A percentile compares a stretch with the other conserved stretches of the same genome.
phyloP scores from a whole-genome alignment of 495 filamentous ascomycete genomes.

The Alectoria sarmentosa region DNA sequence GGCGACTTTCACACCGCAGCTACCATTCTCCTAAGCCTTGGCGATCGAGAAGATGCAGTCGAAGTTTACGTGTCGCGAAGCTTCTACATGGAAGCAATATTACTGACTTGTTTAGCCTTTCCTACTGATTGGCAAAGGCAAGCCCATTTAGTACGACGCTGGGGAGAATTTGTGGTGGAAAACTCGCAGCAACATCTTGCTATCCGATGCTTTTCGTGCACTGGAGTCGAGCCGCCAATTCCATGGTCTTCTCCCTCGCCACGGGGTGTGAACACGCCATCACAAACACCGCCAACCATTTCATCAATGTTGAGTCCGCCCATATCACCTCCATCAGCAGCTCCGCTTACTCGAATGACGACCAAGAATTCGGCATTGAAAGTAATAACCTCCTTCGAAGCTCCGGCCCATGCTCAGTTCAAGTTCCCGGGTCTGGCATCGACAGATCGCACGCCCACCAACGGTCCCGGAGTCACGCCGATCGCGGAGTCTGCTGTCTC shows the following conservation, averaged over 20 bases:
- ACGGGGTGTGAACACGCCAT: slow-evolving; percentile 41
- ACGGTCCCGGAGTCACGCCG: slow-evolving; percentile 71
- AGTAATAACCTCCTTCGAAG: slow-evolving; percentile 81
- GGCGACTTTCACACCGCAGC: slow-evolving; percentile 89
- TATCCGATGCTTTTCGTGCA: slow-evolving; percentile 85
- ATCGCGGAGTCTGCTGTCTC: slow-evolving; percentile 89
- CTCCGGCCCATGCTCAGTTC: slow-evolving; percentile 46
- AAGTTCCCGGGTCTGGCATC: slow-evolving; percentile 60
- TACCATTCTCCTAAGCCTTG: slow-evolving; percentile 84
- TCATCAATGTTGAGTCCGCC: slow-evolving; percentile 53
- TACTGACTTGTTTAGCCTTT: slow-evolving; percentile 69
- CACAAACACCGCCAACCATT: slow-evolving; percentile 51
- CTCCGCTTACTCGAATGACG: slow-evolving; percentile 34
- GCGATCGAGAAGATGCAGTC: slow-evolving; percentile 88
- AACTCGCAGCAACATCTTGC: slow-evolving; percentile 84
- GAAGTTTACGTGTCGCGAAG: slow-evolving; percentile 93
- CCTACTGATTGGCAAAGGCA: slow-evolving; percentile 83
- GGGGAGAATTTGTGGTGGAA: slow-evolving; percentile 87
- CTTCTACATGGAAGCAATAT: slow-evolving; percentile 82
- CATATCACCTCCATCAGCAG: slow-evolving; percentile 32
- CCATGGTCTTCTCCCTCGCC: slow-evolving; percentile 70
- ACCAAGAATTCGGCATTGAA: slow-evolving; percentile 83
- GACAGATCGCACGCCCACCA: slow-evolving; percentile 70
- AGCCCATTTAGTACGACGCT: slow-evolving; percentile 79
- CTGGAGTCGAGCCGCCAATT: slow-evolving; percentile 65